A percentile compares a stretch with the other conserved stretches of the same genome.
These are phyloP conservation scores for Brassica hybrid DNA, from an alignment of 441 rosid species.

Conservation along the genomic window DNA sequence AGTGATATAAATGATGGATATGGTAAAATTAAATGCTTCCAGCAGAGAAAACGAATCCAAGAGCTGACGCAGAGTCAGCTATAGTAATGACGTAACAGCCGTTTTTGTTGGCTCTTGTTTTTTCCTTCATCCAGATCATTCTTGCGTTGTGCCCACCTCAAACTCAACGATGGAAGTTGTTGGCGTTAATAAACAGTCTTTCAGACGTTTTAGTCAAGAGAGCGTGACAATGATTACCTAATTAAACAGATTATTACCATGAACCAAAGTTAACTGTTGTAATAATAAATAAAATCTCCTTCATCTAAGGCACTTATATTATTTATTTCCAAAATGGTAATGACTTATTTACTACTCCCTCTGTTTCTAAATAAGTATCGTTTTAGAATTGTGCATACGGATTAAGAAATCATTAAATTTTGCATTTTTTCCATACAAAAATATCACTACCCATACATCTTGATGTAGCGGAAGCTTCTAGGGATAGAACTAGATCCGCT, in stretches of 20 bases:
- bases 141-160: slow-evolving; percentile 31
- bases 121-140: slow-evolving; percentile 7
- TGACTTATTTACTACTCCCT: no score
- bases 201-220: background rate
- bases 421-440: no score
- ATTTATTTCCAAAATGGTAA: no score
- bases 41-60: slow-evolving; percentile 3
- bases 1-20: slow-evolving; percentile 40
- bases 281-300: background rate
- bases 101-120: background rate
- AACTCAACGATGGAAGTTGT: slow-evolving; percentile 39
- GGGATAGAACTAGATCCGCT: no score
- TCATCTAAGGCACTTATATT: background rate
- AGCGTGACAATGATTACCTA: background rate
- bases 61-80: slow-evolving; percentile 1
- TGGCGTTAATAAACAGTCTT: slow-evolving; percentile 16
- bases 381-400: no score
- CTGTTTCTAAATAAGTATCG: no score
- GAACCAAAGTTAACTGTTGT: background rate
- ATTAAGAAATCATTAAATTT: no score
- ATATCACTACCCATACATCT: no score
- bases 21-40: slow-evolving; percentile 37
- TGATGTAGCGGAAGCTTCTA: no score
- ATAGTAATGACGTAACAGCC: background rate
- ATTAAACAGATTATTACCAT: background rate